Base-by-base conservation (phyloP, 495 filamentous ascomycete species). In the Umbilicaria muhlenbergii region DNA sequence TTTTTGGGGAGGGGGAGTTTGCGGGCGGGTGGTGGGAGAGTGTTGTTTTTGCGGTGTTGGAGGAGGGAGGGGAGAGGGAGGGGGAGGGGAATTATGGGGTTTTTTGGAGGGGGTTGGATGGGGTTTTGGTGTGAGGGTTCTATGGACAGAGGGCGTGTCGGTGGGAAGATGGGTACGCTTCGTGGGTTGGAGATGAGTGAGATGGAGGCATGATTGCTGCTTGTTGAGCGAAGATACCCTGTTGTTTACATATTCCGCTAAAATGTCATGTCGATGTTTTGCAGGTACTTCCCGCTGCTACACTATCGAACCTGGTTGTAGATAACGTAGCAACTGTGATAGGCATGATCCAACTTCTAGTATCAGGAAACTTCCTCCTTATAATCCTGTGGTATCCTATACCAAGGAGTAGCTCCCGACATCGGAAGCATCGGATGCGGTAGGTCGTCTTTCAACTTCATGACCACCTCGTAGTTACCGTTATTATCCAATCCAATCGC, bases 1-100 rank as follows among this genome's bases (percentile, higher is more conserved):
- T 81, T 14, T 64, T 83, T 44, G 21, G 45, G 32, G 74, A 77
- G 46, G 51, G 56, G 15, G 62, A 78, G 63, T 63, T 70, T 70
- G 38, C 44, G 5, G 75, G 73, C 3, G 71, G 73, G 1, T 74
- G 73, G 70, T 77, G 69, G 64, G 58, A 61, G 48, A 60, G 66
- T 38, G 47, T 76, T 10, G 65, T 68, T 43, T 76, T 74, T 58
- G 73, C 71, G 14, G 63, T 76, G 15, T 50, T 63, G 43, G 70
- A 72, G 45, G 48, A 49, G 24, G 54, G 47, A 41, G 53, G 51
- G n/a, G 52, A 42, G 39, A 55, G 50, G 42, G 51, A 42, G 39
- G 49, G 47, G 38, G 49, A 50, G 45, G 66, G 63, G n/a, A 75
- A 70, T 48, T 75, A 67, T 45, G 61, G 62, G 3, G 51, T 70